These are phyloP conservation scores for Pelargonium nanum DNA, from an alignment of 345 rosid species.

Conservation along the genomic window DNA sequence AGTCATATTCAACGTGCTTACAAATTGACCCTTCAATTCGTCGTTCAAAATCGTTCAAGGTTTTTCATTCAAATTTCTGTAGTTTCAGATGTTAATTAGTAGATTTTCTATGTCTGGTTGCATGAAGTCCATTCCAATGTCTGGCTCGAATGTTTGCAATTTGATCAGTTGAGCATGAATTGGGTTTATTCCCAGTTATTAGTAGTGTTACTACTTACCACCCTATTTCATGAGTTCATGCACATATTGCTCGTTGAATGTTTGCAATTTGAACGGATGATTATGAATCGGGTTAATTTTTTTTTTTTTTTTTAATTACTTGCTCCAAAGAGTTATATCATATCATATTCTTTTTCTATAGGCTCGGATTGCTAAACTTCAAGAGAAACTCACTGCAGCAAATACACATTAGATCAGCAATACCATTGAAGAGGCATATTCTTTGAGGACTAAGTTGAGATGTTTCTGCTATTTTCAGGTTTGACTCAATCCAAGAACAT, in stretches of 20 bases:
- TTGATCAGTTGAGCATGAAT: too few species aligned
- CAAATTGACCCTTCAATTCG: constrained; percentile 61
- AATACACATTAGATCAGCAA: constrained; percentile 13
- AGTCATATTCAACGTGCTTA: constrained; percentile 46
- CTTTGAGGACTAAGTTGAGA: too few species aligned
- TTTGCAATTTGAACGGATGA: too few species aligned
- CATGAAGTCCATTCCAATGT: neutral
- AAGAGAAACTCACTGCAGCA: constrained; percentile 33
- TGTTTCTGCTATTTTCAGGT: neutral
- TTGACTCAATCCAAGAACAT: neutral
- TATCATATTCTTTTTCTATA: constrained; percentile 11
- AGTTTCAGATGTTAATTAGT: neutral
- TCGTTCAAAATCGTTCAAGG: constrained; percentile 75
- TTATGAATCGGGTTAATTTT: too few species aligned
- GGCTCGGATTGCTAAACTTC: constrained; percentile 53
- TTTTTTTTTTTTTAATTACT: neutral
- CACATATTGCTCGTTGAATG: too few species aligned
- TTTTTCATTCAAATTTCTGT: constrained; percentile 16
- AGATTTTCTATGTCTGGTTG: neutral
- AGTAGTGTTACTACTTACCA: too few species aligned
- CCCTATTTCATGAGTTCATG: too few species aligned
- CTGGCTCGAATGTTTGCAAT: too few species aligned
- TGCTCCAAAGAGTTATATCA: neutral
- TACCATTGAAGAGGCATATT: neutral
- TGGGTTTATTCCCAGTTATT: too few species aligned